phyloP scores from a whole-genome alignment of 2,329 filamentous ascomycete genomes.

The Aphanocladium album region DNA sequence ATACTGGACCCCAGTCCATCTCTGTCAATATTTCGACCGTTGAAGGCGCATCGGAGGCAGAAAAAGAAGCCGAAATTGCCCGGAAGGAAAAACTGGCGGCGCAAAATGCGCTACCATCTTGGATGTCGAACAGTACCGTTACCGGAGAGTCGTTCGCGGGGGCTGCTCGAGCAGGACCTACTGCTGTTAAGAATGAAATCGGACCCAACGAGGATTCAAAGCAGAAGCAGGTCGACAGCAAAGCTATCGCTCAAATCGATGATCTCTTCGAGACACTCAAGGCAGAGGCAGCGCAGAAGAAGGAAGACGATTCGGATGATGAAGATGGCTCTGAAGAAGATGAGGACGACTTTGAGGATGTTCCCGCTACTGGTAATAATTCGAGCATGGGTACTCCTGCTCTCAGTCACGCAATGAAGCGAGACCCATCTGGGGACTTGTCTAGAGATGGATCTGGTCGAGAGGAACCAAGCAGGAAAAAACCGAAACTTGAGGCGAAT shows the following conservation, averaged over 20 bases:
- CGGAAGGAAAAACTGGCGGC: conserved; percentile 60
- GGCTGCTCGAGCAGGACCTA: conserved; percentile 16
- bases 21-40: conserved; percentile 63
- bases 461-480: conserved; percentile 51
- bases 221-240: conserved; percentile 38
- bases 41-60: conserved; percentile 61
- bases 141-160: conserved; percentile 55
- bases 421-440: conserved; percentile 26
- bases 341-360: conserved; percentile 47
- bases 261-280: conserved; percentile 64
- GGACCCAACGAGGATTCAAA: conserved; percentile 42
- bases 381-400: conserved; percentile 29
- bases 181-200: conserved; percentile 34
- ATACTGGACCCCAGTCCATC: conserved; percentile 63
- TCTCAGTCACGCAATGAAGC: conserved; percentile 26
- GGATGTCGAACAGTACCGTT: conserved; percentile 68
- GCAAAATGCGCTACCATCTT: conserved; percentile 65
- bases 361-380: conserved; percentile 33
- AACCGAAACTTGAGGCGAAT: conserved; percentile 52
- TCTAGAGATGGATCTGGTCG: conserved; percentile 23
- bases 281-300: conserved; percentile 46
- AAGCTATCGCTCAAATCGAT: conserved; percentile 55
- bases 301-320: conserved; percentile 26
- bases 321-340: conserved; percentile 37
- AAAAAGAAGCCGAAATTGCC: conserved; percentile 59